Conservation (phyloP, 192 early-diverging fungal genomes). For the Backusella mclennaniae region DNA sequence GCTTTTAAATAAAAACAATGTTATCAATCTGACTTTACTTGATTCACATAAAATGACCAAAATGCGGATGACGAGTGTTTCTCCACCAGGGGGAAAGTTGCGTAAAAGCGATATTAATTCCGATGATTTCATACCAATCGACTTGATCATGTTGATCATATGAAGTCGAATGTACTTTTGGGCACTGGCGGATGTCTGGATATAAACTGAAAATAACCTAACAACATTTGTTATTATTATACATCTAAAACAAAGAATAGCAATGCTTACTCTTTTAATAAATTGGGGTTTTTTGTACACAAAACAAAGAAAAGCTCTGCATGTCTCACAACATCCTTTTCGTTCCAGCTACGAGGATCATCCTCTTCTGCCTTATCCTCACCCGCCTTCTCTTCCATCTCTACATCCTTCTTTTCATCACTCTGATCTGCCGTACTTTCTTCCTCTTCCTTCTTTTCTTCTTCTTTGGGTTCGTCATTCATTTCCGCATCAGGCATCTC, state of each 20-base stretch:
- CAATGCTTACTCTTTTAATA: constrained; percentile 59
- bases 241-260: background rate
- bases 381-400: constrained; percentile 20
- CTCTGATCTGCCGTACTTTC: background rate
- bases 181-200: constrained; percentile 25
- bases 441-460: background rate
- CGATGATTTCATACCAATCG: constrained; percentile 55
- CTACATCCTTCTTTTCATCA: background rate
- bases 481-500: constrained; percentile 17
- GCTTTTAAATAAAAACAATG: too few species aligned
- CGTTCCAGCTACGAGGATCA: constrained; percentile 40
- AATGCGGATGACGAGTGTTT: constrained; percentile 62
- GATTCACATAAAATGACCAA: constrained; percentile 63
- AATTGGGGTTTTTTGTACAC: constrained; percentile 66
- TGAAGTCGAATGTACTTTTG: constrained; percentile 54
- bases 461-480: background rate
- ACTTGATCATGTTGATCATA: constrained; percentile 67
- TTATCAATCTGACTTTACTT: constrained; percentile 27
- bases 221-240: background rate
- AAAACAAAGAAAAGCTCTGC: constrained; percentile 78
- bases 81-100: constrained; percentile 70
- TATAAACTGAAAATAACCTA: constrained; percentile 56
- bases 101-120: constrained; percentile 55
- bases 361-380: background rate
- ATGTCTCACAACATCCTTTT: constrained; percentile 62